phyloP scores from a whole-genome alignment of 139 green algal genomes.

The Raphidocelis subcapitata region DNA sequence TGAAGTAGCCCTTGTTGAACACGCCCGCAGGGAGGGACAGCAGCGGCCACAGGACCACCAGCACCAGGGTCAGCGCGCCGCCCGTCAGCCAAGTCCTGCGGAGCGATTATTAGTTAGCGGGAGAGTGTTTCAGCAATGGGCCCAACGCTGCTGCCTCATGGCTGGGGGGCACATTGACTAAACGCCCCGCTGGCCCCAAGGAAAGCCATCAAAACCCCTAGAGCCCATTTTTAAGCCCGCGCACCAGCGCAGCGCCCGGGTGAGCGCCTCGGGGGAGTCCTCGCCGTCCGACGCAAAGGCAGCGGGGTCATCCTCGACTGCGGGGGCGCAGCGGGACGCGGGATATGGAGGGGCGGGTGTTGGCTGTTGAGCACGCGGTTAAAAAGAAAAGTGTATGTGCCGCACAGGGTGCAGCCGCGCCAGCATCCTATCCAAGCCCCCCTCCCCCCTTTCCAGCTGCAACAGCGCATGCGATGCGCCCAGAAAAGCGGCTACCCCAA shows the following conservation, averaged over 20 bases:
- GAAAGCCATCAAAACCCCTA: background rate
- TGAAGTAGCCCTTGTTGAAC: slow-evolving; percentile 62
- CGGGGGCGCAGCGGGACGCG: no score
- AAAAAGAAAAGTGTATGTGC: no score
- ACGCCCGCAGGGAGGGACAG: slow-evolving; percentile 64
- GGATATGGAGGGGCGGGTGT: no score
- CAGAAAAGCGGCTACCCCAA: no score
- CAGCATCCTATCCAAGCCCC: no score
- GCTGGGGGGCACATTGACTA: slow-evolving; percentile 10
- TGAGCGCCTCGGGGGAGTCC: slow-evolving; percentile 34
- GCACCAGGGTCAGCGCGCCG: slow-evolving; percentile 51
- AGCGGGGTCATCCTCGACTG: slow-evolving; percentile 37
- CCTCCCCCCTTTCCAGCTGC: no score
- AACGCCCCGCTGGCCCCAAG: background rate
- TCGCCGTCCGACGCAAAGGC: slow-evolving; percentile 8
- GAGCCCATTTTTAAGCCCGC: no score
- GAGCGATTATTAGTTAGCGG: slow-evolving; percentile 1
- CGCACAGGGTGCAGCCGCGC: no score
- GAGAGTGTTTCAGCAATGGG: background rate
- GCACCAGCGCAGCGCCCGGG: slow-evolving; percentile 8
- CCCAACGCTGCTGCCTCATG: background rate
- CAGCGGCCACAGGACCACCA: slow-evolving; percentile 66
- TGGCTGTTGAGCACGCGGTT: no score
- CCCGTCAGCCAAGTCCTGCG: slow-evolving; percentile 49
- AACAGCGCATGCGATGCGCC: no score